Evolutionary conservation across 1,284 basidiomycete species (phyloP).

Genomic region (Ustilago vetiveriae): DNA sequence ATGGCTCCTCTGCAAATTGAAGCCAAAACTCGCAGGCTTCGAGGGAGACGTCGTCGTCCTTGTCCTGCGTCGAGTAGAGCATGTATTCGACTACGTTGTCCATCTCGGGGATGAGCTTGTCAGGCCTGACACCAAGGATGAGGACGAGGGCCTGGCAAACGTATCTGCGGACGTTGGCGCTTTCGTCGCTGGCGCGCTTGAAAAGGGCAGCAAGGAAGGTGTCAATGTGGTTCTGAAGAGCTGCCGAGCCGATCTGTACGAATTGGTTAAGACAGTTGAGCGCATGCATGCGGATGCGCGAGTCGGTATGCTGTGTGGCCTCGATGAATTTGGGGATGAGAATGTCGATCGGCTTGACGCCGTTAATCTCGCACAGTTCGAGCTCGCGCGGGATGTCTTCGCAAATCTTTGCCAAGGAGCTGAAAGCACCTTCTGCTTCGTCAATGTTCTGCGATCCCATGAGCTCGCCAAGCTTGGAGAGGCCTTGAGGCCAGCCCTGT

Average conservation of each 20-base stretch:
- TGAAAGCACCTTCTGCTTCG: conserved; percentile 79
- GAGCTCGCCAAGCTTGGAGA: conserved; percentile 58
- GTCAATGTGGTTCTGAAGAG: conserved; percentile 86
- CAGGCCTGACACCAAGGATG: conserved; percentile 88
- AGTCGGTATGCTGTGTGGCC: conserved; percentile 77
- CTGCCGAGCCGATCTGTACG: conserved; percentile 76
- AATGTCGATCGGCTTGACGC: conserved; percentile 62
- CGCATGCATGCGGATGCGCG: conserved; percentile 89
- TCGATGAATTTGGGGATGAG: conserved; percentile 84
- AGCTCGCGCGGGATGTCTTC: conserved; percentile 96
- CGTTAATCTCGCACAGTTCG: conserved; percentile 84
- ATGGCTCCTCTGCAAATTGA: conserved; percentile 94
- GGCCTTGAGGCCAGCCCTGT: conserved; percentile 62
- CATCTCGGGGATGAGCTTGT: conserved; percentile 97
- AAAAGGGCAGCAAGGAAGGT: conserved; percentile 90
- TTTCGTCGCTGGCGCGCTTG: conserved; percentile 91
- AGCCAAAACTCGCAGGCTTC: conserved; percentile 99
- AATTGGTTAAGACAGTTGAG: conserved; percentile 94
- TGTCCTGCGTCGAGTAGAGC: conserved; percentile 96
- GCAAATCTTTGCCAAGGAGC: conserved; percentile 92
- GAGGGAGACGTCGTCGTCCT: conserved; percentile 72
- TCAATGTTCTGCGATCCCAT: conserved; percentile 55
- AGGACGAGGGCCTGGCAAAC: conserved; percentile 96
- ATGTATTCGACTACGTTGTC: conserved; percentile 96
- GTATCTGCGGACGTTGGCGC: conserved; percentile 88